Conservation (phyloP, 73 alveolate species). For the Paramecium sonneborni region DNA sequence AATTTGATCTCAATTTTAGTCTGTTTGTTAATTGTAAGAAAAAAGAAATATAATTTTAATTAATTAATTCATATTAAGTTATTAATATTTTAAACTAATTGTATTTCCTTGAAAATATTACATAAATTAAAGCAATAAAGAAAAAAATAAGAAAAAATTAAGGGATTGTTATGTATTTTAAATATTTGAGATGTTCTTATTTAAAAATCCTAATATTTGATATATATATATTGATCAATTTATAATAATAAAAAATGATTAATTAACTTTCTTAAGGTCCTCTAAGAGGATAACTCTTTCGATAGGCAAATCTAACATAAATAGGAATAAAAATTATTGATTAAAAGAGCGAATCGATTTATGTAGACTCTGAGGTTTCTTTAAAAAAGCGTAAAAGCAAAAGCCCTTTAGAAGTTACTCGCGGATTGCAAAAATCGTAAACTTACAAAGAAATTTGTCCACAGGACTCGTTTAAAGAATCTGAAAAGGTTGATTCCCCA, state of each 20-base stretch:
- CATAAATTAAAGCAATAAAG: too few relatives aligned
- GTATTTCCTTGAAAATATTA: too few relatives aligned
- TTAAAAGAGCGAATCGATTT: not conserved
- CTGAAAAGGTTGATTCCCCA: not conserved
- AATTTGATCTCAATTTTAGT: too few relatives aligned
- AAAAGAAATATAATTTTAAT: too few relatives aligned
- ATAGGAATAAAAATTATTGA: not conserved
- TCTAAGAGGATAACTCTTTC: slow-evolving; percentile 11
- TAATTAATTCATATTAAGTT: too few relatives aligned
- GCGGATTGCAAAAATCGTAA: not conserved
- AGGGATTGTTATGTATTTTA: too few relatives aligned
- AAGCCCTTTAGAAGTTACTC: not conserved
- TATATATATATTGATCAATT: not conserved
- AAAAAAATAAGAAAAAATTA: too few relatives aligned
- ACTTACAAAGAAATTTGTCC: not conserved
- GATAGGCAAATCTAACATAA: not conserved
- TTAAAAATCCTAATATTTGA: too few relatives aligned
- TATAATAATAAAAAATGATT: not conserved
- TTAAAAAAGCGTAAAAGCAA: slow-evolving; percentile 12
- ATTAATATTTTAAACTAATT: too few relatives aligned
- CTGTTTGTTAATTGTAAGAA: too few relatives aligned
- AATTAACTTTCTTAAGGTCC: slow-evolving; percentile 4
- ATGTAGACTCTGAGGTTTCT: slow-evolving; percentile 44
- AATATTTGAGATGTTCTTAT: too few relatives aligned
- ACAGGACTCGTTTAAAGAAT: not conserved